Evolutionary conservation across 202 grass and related monocot genomes (phyloP).

Genomic region (Dendrocalamus latiflorus): DNA sequence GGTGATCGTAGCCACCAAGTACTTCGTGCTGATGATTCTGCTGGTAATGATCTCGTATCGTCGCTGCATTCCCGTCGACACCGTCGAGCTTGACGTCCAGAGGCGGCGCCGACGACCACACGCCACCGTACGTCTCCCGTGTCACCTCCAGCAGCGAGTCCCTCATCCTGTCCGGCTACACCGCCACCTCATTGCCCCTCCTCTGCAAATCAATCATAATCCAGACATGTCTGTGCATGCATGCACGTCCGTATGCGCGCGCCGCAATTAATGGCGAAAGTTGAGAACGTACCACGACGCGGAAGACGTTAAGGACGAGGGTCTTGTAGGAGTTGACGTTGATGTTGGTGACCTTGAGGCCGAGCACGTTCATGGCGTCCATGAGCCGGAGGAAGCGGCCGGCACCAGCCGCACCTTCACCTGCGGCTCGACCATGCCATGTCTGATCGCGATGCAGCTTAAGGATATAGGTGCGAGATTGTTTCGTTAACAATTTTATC

Average conservation of each 20-base stretch:
- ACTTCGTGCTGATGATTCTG: constrained; percentile 1
- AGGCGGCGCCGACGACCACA: constrained; percentile 26
- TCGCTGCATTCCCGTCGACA: background rate
- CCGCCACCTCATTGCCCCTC: constrained; percentile 54
- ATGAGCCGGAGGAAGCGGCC: constrained; percentile 72
- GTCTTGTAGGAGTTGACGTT: constrained; percentile 68
- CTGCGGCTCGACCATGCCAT: too few relatives aligned
- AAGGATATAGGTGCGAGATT: too few relatives aligned
- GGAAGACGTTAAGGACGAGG: constrained; percentile 77
- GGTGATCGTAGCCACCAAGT: constrained; percentile 19
- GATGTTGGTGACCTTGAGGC: constrained; percentile 68
- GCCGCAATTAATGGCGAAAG: background rate
- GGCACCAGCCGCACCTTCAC: too few relatives aligned
- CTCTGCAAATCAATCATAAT: background rate
- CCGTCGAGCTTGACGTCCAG: constrained; percentile 5
- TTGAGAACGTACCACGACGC: constrained; percentile 38
- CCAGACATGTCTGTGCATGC: background rate
- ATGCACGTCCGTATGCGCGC: too few relatives aligned
- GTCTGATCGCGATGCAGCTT: too few relatives aligned
- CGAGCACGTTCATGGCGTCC: constrained; percentile 59
- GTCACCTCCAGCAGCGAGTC: constrained; percentile 76
- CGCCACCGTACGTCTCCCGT: constrained; percentile 35
- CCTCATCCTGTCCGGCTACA: constrained; percentile 73
- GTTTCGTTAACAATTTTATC: too few relatives aligned
- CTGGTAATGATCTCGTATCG: constrained; percentile 22